phyloP scores from a whole-genome alignment of 2,329 filamentous ascomycete genomes.

The Ustulina deusta region DNA sequence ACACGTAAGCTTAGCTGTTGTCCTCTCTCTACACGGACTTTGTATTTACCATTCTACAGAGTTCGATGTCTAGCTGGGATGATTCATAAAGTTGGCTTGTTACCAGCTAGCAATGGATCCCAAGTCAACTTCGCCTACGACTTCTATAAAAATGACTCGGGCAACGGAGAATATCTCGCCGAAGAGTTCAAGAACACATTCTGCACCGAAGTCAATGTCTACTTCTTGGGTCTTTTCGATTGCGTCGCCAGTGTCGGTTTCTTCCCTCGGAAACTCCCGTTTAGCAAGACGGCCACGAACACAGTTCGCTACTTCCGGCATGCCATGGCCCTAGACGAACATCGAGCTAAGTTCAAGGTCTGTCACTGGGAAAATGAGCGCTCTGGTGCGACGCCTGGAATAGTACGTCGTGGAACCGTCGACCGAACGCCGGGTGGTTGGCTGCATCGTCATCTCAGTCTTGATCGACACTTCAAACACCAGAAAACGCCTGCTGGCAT shows the following conservation, averaged over 20 bases:
- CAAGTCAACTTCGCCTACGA: conserved; percentile 38
- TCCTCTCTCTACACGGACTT: too few species aligned
- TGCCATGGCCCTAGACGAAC: conserved; percentile 38
- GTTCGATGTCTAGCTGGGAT: conserved; percentile 38
- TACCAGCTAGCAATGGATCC: conserved; percentile 36
- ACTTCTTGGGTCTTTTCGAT: conserved; percentile 37
- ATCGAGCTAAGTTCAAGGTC: conserved; percentile 38
- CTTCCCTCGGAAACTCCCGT: conserved; percentile 37
- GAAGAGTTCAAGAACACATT: conserved; percentile 37
- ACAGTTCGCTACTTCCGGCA: conserved; percentile 35
- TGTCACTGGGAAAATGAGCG: conserved; percentile 35
- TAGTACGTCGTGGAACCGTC: conserved; percentile 24
- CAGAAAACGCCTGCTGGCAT: conserved; percentile 9
- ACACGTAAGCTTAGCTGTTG: conserved; percentile 26
- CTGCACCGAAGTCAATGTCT: conserved; percentile 36
- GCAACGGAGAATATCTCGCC: conserved; percentile 33
- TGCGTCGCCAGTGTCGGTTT: conserved; percentile 39
- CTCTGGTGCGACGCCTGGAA: neutral
- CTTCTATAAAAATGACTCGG: conserved; percentile 38
- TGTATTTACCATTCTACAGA: conserved; percentile 13
- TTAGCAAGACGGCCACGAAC: conserved; percentile 35
- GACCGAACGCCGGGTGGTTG: conserved; percentile 28
- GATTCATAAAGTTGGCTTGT: conserved; percentile 37
- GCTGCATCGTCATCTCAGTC: conserved; percentile 12
- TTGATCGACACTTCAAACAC: conserved; percentile 11